Evolutionary conservation across 371 early-diverging fungal species (phyloP).

Genomic region (Lichtheimia ramosa): DNA sequence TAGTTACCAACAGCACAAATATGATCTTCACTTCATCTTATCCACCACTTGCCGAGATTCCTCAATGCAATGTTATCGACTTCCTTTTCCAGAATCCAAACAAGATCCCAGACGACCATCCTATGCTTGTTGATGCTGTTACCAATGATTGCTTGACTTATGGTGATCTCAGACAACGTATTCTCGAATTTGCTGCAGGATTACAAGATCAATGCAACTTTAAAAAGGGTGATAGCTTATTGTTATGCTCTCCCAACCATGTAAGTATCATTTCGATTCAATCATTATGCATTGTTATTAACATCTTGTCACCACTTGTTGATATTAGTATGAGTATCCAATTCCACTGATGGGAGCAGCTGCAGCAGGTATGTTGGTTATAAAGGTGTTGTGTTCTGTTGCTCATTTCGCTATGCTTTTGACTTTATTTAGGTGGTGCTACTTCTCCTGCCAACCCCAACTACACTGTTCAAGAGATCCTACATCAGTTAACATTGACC

Average conservation of each 20-base stretch:
- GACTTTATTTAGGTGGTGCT: constrained; percentile 53
- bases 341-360: constrained; percentile 37
- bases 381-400: too few relatives aligned
- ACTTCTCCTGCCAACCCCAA: constrained; percentile 74
- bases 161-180: constrained; percentile 55
- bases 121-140: constrained; percentile 58
- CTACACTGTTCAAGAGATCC: constrained; percentile 75
- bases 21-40: constrained; percentile 18
- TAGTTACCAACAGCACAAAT: not conserved
- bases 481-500: constrained; percentile 70
- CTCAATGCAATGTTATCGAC: constrained; percentile 15
- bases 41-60: constrained; percentile 2
- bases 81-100: constrained; percentile 18
- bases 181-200: constrained; percentile 71
- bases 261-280: constrained; percentile 22
- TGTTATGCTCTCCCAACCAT: constrained; percentile 72
- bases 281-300: not conserved
- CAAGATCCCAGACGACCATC: constrained; percentile 29
- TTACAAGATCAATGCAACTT: constrained; percentile 59
- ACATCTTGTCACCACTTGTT: not conserved
- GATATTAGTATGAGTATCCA: constrained; percentile 35
- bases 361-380: constrained; percentile 31
- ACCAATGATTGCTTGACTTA: constrained; percentile 60
- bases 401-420: too few relatives aligned
- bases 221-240: constrained; percentile 66